Conservation (phyloP, 1,284 basidiomycete genomes). For the Apiotrichum akiyoshidainum region DNA sequence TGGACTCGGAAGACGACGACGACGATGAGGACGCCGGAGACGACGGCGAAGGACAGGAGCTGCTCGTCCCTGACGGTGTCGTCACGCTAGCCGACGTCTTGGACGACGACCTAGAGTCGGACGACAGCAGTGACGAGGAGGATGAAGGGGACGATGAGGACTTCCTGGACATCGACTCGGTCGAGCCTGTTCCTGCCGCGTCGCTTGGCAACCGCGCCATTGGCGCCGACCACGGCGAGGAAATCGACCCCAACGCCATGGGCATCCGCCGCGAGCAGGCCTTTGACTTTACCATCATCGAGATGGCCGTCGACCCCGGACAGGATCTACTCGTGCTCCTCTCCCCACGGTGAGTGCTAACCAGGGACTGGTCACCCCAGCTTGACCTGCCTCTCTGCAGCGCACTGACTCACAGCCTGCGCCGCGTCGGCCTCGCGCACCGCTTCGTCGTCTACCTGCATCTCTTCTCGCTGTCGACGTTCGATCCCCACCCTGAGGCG, state of each 20-base stretch:
- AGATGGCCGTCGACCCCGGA: slow-evolving; percentile 50
- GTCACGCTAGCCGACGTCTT: not conserved
- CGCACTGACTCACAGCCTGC: not conserved
- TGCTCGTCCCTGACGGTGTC: slow-evolving; percentile 4
- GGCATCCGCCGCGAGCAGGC: slow-evolving; percentile 27
- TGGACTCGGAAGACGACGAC: slow-evolving; percentile 25
- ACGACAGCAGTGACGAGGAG: slow-evolving; percentile 10
- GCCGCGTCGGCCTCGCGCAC: not conserved
- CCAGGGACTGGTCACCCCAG: too few relatives aligned
- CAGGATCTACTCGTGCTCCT: slow-evolving; percentile 47
- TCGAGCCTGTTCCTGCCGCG: too few relatives aligned
- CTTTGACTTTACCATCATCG: slow-evolving; percentile 40
- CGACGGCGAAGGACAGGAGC: not conserved
- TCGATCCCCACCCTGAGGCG: slow-evolving; percentile 44
- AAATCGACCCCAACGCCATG: slow-evolving; percentile 45
- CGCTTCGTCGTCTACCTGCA: slow-evolving; percentile 34
- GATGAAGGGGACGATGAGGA: slow-evolving; percentile 17
- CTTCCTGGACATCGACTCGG: slow-evolving; percentile 6
- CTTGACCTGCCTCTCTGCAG: not conserved
- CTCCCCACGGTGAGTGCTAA: slow-evolving; percentile 35
- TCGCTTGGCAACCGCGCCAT: slow-evolving; percentile 1
- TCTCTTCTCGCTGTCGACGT: slow-evolving; percentile 41
- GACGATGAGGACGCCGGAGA: slow-evolving; percentile 20
- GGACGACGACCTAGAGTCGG: not conserved
- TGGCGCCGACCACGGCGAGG: slow-evolving; percentile 19